These are phyloP conservation scores for Xerocomellus intermedius DNA, from an alignment of 768 basidiomycete genomes.

Conservation along the genomic window DNA sequence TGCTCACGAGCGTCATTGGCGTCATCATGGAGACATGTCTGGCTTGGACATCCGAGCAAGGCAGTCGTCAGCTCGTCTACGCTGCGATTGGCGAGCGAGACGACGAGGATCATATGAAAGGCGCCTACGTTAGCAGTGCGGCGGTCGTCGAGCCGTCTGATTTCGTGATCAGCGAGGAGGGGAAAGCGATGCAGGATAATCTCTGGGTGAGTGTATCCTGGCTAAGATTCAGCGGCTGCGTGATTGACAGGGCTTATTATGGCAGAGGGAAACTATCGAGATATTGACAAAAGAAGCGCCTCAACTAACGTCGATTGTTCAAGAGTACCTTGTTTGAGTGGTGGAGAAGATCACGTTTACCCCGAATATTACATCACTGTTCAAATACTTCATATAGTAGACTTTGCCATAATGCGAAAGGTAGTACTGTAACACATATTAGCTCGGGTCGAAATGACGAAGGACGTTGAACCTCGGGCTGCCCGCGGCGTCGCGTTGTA, in stretches of 20 bases:
- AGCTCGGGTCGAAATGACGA: no score
- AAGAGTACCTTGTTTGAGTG: slow-evolving; percentile 7
- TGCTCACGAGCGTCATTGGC: background rate
- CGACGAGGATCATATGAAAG: slow-evolving; percentile 22
- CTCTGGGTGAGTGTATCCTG: slow-evolving; percentile 33
- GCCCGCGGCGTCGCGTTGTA: no score
- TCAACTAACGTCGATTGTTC: slow-evolving; percentile 14
- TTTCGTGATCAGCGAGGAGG: slow-evolving; percentile 33
- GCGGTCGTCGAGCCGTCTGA: slow-evolving; percentile 30
- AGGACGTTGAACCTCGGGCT: no score
- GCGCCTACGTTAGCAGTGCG: slow-evolving; percentile 14
- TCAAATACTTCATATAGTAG: no score
- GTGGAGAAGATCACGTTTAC: no score
- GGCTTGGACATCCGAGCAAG: slow-evolving; percentile 29
- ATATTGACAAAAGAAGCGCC: slow-evolving; percentile 15
- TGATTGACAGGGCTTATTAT: background rate
- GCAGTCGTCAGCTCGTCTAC: slow-evolving; percentile 36
- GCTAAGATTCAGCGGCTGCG: no score
- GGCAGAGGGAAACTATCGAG: slow-evolving; percentile 21
- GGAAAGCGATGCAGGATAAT: slow-evolving; percentile 26
- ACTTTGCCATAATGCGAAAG: no score
- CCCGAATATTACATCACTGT: no score
- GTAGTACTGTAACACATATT: no score
- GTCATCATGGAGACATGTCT: slow-evolving; percentile 10
- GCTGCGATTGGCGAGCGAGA: slow-evolving; percentile 27